A percentile compares a stretch with the other conserved stretches of the same genome.
Evolutionary conservation across 2,329 filamentous ascomycete genomes (phyloP).

Genomic region (Pleurostoma richardsiae): DNA sequence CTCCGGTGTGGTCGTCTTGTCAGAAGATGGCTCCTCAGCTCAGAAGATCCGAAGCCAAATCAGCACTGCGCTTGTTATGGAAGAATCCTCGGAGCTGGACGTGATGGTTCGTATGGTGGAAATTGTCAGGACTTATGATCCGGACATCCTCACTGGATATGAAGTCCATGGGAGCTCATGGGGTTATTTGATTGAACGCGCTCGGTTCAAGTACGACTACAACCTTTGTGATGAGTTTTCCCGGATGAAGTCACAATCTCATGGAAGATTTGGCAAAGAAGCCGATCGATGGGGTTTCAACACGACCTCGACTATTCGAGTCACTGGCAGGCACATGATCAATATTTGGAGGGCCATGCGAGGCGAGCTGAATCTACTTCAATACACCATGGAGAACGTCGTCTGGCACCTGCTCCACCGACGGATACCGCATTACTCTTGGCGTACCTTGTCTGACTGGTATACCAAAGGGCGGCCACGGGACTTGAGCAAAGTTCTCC

Average conservation of each 20-base stretch:
- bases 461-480: slow-evolving; percentile 64
- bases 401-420: slow-evolving; percentile 85
- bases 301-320: slow-evolving; percentile 81
- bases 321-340: slow-evolving; percentile 95
- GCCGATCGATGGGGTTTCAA: slow-evolving; percentile 91
- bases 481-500: slow-evolving; percentile 68
- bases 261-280: slow-evolving; percentile 80
- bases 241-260: slow-evolving; percentile 76
- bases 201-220: slow-evolving; percentile 79
- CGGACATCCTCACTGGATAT: slow-evolving; percentile 90
- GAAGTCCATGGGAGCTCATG: slow-evolving; percentile 92
- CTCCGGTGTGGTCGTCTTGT: slow-evolving; percentile 70
- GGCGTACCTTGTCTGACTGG: slow-evolving; percentile 76
- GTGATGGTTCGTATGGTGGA: slow-evolving; percentile 81
- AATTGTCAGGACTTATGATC: slow-evolving; percentile 78
- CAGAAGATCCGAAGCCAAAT: slow-evolving; percentile 58
- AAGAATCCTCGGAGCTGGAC: slow-evolving; percentile 77
- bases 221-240: slow-evolving; percentile 90
- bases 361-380: slow-evolving; percentile 81
- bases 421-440: slow-evolving; percentile 82
- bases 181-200: slow-evolving; percentile 93
- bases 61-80: slow-evolving; percentile 59
- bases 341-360: slow-evolving; percentile 97
- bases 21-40: slow-evolving; percentile 53
- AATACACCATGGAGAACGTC: slow-evolving; percentile 96